These are phyloP conservation scores for Fusarium oligoseptatum DNA, from an alignment of 2,329 filamentous ascomycete genomes.

Conservation along the genomic window DNA sequence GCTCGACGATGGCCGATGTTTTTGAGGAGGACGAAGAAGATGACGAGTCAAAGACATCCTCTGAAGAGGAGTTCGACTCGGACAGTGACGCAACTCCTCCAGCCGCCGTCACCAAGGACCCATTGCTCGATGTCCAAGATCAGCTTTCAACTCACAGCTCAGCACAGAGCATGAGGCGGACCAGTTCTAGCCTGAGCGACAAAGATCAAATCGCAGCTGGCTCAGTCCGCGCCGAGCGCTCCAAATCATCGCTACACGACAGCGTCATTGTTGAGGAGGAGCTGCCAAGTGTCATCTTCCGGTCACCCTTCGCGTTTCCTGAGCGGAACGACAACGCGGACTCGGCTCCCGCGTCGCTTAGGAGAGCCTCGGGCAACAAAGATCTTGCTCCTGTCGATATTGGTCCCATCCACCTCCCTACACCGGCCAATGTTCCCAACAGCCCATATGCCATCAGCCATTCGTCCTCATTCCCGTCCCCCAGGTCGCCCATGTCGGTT, in stretches of 20 bases:
- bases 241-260: slow-evolving; percentile 65
- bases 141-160: slow-evolving; percentile 40
- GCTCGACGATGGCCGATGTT: slow-evolving; percentile 85
- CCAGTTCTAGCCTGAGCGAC: slow-evolving; percentile 61
- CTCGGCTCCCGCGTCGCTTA: slow-evolving; percentile 61
- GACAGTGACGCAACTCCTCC: slow-evolving; percentile 55
- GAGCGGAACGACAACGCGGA: slow-evolving; percentile 53
- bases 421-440: slow-evolving; percentile 62
- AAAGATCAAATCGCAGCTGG: slow-evolving; percentile 45
- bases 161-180: slow-evolving; percentile 54
- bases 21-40: slow-evolving; percentile 87
- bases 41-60: slow-evolving; percentile 53
- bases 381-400: slow-evolving; percentile 67
- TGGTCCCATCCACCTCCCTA: slow-evolving; percentile 59
- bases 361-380: slow-evolving; percentile 55
- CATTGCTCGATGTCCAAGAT: slow-evolving; percentile 42
- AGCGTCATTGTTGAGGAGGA: slow-evolving; percentile 67
- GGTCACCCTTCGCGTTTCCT: slow-evolving; percentile 53
- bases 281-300: slow-evolving; percentile 54
- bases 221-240: slow-evolving; percentile 62
- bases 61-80: slow-evolving; percentile 65
- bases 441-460: slow-evolving; percentile 76
- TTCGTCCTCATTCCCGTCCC: slow-evolving; percentile 77
- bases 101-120: slow-evolving; percentile 40
- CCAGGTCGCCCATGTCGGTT: slow-evolving; percentile 76